Conservation (phyloP, 225 moss, liverwort and hornwort genomes). For the Anthoceros angustus region DNA sequence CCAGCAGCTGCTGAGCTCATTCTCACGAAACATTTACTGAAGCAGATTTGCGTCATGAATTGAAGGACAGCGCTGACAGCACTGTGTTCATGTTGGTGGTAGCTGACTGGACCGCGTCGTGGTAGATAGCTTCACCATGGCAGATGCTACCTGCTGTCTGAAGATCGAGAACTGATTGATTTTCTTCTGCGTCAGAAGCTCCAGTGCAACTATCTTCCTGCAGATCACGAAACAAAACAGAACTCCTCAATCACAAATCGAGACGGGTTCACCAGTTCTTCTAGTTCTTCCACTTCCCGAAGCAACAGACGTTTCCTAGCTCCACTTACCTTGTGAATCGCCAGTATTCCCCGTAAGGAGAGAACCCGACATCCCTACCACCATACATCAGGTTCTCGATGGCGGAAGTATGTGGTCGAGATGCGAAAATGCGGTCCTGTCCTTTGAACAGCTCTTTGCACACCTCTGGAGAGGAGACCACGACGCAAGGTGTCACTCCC, state of each 20-base stretch:
- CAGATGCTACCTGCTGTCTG: not conserved
- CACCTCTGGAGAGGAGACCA: not conserved
- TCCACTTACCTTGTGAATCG: not conserved
- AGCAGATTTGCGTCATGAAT: not conserved
- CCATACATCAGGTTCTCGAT: not conserved
- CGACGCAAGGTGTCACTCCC: not conserved
- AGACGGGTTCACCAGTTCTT: not conserved
- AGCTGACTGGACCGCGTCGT: not conserved
- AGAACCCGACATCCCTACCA: not conserved
- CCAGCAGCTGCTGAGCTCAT: not conserved
- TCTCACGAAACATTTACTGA: not conserved
- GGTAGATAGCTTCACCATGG: not conserved
- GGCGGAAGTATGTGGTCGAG: not conserved
- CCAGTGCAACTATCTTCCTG: not conserved
- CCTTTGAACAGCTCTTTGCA: conserved; percentile 2
- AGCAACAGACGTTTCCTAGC: not conserved
- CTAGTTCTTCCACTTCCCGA: not conserved
- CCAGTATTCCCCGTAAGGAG: not conserved
- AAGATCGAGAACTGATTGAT: not conserved
- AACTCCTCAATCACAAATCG: not conserved
- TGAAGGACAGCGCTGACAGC: not conserved
- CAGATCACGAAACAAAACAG: not conserved
- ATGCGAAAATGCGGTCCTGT: not conserved
- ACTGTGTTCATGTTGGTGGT: not conserved
- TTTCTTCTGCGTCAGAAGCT: not conserved